Conservation (phyloP, 306 rosid species). For the Citrullus amarus region DNA sequence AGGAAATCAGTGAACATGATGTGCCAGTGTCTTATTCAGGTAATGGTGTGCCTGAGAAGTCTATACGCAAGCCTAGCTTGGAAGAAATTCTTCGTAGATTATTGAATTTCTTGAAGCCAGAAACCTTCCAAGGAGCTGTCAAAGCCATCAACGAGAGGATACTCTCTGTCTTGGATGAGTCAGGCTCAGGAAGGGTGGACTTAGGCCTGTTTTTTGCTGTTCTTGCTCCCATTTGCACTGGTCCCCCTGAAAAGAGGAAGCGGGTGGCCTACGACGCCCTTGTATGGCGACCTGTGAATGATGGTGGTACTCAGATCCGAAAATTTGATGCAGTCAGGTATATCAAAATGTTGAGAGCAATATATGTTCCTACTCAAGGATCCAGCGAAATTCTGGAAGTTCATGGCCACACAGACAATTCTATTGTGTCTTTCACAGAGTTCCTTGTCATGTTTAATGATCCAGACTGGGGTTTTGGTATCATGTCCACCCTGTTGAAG, state of each 20-base stretch:
- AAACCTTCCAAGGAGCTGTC: conserved; percentile 93
- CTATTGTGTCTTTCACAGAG: conserved; percentile 66
- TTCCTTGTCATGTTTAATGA: conserved; percentile 80
- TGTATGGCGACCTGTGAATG: conserved; percentile 88
- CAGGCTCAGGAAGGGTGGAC: conserved; percentile 81
- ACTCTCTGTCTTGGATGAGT: conserved; percentile 70
- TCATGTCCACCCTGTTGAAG: conserved; percentile 69
- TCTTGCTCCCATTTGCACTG: conserved; percentile 87
- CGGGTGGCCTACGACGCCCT: conserved; percentile 81
- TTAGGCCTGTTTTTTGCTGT: conserved; percentile 80
- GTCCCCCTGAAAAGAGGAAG: conserved; percentile 75
- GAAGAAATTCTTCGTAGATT: conserved; percentile 83
- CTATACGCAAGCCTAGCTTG: conserved; percentile 81
- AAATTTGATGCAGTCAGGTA: conserved; percentile 51
- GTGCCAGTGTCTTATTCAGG: conserved; percentile 88
- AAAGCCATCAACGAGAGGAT: conserved; percentile 90
- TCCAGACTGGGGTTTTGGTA: conserved; percentile 92
- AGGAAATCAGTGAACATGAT: conserved; percentile 77
- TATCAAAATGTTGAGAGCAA: conserved; percentile 66
- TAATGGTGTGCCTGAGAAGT: conserved; percentile 67
- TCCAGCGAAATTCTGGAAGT: conserved; percentile 65
- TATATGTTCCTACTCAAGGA: conserved; percentile 64
- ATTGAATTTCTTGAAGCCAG: conserved; percentile 72
- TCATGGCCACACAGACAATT: conserved; percentile 59
- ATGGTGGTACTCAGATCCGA: conserved; percentile 53